These are phyloP conservation scores for Pleurotus tuber-regium DNA, from an alignment of 768 basidiomycete species.

Conservation along the genomic window DNA sequence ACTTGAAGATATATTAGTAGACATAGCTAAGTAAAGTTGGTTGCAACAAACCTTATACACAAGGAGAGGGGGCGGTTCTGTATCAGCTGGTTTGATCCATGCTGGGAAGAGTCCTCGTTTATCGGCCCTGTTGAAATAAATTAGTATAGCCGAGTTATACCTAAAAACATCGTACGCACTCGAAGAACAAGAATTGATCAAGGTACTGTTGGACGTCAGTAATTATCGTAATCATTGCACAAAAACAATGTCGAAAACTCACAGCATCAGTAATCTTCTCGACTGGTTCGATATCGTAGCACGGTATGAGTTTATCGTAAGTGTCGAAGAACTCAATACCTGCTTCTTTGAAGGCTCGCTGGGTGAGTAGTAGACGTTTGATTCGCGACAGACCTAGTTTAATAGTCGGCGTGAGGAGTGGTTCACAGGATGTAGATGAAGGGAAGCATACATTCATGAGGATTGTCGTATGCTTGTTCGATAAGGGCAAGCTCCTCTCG, in stretches of 20 bases:
- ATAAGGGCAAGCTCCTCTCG: constrained; percentile 97
- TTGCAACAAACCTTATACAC: constrained; percentile 74
- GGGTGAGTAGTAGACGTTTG: constrained; percentile 94
- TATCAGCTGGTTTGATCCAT: constrained; percentile 99
- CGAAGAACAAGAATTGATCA: constrained; percentile 98
- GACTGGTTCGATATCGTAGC: constrained; percentile 98
- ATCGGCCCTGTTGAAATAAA: constrained; percentile 57
- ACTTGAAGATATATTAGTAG: constrained; percentile 30
- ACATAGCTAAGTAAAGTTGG: background rate
- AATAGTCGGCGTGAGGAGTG: constrained; percentile 3
- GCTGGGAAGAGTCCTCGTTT: constrained; percentile 97
- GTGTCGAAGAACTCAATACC: constrained; percentile 98
- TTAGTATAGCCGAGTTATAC: constrained; percentile 5
- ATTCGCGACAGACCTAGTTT: constrained; percentile 82
- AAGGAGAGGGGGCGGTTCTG: constrained; percentile 93
- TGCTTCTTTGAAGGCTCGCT: constrained; percentile 97
- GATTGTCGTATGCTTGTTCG: constrained; percentile 99
- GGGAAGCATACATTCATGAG: constrained; percentile 79
- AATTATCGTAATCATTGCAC: constrained; percentile 9
- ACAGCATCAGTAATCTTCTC: constrained; percentile 99
- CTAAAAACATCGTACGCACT: constrained; percentile 37
- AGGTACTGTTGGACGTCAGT: constrained; percentile 57
- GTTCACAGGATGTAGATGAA: background rate
- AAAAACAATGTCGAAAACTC: constrained; percentile 30
- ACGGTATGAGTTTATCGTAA: constrained; percentile 97